Conservation (phyloP, 768 basidiomycete genomes). For the Podaxis sp. region DNA sequence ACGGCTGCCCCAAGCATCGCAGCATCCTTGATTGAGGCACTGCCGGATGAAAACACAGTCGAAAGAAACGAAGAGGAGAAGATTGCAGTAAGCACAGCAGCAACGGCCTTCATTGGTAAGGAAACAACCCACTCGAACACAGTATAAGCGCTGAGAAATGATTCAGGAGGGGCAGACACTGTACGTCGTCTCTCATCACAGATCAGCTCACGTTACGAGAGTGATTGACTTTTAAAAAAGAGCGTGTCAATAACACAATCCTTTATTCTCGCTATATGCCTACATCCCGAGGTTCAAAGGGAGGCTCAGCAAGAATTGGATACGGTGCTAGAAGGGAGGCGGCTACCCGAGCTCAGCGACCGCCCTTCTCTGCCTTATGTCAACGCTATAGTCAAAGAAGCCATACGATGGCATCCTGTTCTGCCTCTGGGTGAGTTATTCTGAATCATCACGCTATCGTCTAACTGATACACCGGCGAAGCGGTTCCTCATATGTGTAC, state of each 20-base stretch:
- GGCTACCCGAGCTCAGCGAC: conserved; percentile 16
- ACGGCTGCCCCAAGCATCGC: conserved; percentile 12
- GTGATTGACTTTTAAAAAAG: neutral
- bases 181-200: neutral
- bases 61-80: conserved; percentile 16
- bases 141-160: neutral
- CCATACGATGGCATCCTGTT: conserved; percentile 17
- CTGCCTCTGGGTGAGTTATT: conserved; percentile 10
- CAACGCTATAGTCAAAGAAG: conserved; percentile 29
- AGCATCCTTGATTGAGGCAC: conserved; percentile 14
- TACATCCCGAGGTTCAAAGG: neutral
- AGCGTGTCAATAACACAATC: neutral
- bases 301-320: neutral
- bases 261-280: neutral
- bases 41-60: conserved; percentile 13
- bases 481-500: conserved; percentile 9
- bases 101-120: conserved; percentile 20
- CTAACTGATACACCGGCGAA: neutral
- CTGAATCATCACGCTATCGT: neutral
- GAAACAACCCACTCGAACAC: neutral
- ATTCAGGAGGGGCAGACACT: neutral
- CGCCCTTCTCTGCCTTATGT: conserved; percentile 30
- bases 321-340: neutral
- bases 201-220: neutral
- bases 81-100: conserved; percentile 19